These are phyloP conservation scores for Bipolaris zeicola DNA, from an alignment of 2,329 filamentous ascomycete species.

Conservation along the genomic window DNA sequence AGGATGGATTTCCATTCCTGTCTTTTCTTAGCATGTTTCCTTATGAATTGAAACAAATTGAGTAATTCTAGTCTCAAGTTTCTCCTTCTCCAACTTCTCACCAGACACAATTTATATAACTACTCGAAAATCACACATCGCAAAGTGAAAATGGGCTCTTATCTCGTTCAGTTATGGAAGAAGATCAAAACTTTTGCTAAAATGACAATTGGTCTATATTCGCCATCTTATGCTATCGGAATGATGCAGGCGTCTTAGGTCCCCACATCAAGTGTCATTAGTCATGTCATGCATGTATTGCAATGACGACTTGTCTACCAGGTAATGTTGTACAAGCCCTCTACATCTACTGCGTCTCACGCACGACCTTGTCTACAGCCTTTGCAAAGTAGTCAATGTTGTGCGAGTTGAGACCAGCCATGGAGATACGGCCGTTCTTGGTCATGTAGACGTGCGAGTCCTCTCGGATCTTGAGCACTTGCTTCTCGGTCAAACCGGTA, in stretches of 20 bases:
- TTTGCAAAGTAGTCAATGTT: conserved; percentile 94
- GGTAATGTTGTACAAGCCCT: neutral
- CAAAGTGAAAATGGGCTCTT: neutral
- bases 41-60: too few species aligned
- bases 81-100: too few species aligned
- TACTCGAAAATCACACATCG: neutral
- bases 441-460: conserved; percentile 86
- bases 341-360: conserved; percentile 52
- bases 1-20: neutral
- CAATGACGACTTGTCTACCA: neutral
- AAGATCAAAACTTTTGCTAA: neutral
- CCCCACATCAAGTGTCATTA: neutral
- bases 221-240: neutral
- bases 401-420: conserved; percentile 93
- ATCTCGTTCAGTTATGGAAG: neutral
- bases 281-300: neutral
- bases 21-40: too few species aligned
- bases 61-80: too few species aligned
- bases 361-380: conserved; percentile 84
- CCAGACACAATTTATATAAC: too few species aligned
- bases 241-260: neutral
- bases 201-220: neutral
- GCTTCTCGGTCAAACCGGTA: conserved; percentile 75
- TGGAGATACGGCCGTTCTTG: conserved; percentile 97
- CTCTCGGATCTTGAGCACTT: conserved; percentile 72